phyloP scores from a whole-genome alignment of 257 asterid genomes.

The Salvia splendens region DNA sequence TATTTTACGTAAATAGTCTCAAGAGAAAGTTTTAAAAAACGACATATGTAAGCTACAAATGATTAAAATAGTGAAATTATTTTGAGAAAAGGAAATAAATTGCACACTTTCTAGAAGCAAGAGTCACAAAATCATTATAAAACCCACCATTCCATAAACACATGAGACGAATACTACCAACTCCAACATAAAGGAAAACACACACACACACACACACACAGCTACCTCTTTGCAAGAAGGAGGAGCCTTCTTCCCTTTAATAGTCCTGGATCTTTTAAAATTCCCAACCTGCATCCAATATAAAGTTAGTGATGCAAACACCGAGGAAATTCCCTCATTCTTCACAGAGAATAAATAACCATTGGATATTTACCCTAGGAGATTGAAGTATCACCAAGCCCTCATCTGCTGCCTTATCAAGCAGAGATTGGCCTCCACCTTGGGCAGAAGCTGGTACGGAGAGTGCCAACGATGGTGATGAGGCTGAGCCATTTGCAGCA shows the following conservation, averaged over 20 bases:
- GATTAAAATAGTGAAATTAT: background rate
- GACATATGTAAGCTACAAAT: background rate
- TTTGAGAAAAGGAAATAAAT: background rate
- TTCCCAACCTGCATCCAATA: conserved; percentile 71
- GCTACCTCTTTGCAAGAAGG: conserved; percentile 84
- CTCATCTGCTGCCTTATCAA: conserved; percentile 68
- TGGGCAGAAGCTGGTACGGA: conserved; percentile 44
- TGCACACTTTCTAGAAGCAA: conserved; percentile 3
- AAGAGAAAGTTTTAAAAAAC: too few relatives aligned
- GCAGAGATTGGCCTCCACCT: conserved; percentile 45
- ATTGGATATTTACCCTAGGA: conserved; percentile 53
- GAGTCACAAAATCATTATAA: background rate
- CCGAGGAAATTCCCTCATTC: background rate
- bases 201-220: background rate
- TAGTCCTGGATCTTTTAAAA: conserved; percentile 83
- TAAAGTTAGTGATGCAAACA: conserved; percentile 24
- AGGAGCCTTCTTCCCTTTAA: conserved; percentile 79
- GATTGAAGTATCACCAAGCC: conserved; percentile 76
- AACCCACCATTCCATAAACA: conserved; percentile 4
- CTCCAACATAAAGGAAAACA: conserved; percentile 1
- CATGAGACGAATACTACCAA: background rate
- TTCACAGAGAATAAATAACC: background rate
- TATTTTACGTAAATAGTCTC: too few relatives aligned
- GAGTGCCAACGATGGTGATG: conserved; percentile 67
- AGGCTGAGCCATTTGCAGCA: conserved; percentile 65